Conservation (phyloP, 805 yeast species). For the Lipomyces mesembrius region DNA sequence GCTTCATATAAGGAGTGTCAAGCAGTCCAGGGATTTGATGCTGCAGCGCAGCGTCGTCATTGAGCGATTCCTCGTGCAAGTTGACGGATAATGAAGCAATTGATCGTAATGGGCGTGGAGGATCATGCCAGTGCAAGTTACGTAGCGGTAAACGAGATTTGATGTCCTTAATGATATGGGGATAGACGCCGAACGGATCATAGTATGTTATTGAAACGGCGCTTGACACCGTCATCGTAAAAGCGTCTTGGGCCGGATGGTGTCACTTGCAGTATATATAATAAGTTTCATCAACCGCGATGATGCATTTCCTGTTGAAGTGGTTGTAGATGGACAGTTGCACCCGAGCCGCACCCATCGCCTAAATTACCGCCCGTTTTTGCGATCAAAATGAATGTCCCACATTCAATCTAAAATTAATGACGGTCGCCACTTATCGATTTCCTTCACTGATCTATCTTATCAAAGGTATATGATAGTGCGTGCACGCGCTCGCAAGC, state of each 20-base stretch:
- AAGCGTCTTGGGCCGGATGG: background rate
- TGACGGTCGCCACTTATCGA: background rate
- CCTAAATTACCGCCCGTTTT: no score
- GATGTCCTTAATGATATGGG: slow-evolving; percentile 46
- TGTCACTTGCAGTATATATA: background rate
- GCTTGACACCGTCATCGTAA: slow-evolving; percentile 5
- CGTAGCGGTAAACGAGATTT: slow-evolving; percentile 54
- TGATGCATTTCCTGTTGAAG: background rate
- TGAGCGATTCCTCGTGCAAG: slow-evolving; percentile 63
- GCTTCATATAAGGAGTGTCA: slow-evolving; percentile 60
- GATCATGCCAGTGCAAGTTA: slow-evolving; percentile 70
- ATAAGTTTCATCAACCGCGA: background rate
- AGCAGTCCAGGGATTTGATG: slow-evolving; percentile 50
- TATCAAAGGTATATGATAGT: background rate
- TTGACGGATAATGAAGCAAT: slow-evolving; percentile 62
- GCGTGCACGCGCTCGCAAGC: slow-evolving; percentile 7
- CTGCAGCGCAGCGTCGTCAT: slow-evolving; percentile 39
- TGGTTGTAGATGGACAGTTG: no score
- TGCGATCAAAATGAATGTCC: no score
- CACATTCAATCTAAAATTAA: background rate
- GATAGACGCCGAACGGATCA: slow-evolving; percentile 71
- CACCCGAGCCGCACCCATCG: background rate
- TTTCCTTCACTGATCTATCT: background rate
- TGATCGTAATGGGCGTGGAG: slow-evolving; percentile 61
- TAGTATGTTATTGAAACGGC: slow-evolving; percentile 58